These are phyloP conservation scores for Orbilia javanica DNA, from an alignment of 2,329 filamentous ascomycete species.

Conservation along the genomic window DNA sequence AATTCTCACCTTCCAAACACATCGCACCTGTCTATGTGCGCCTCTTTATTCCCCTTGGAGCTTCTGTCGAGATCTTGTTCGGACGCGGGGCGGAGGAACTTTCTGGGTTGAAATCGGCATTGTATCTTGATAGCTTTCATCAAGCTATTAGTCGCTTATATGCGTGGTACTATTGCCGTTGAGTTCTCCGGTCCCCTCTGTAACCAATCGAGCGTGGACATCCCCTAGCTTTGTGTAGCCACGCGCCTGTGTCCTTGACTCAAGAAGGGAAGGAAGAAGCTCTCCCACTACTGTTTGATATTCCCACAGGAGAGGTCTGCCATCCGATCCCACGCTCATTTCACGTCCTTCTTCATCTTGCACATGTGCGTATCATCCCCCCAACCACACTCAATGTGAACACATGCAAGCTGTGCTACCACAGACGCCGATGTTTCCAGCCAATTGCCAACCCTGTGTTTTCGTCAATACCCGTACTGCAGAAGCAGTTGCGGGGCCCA, in stretches of 20 bases:
- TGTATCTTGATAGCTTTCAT: conserved; percentile 45
- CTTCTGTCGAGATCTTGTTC: conserved; percentile 40
- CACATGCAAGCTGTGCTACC: conserved; percentile 58
- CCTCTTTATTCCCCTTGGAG: conserved; percentile 21
- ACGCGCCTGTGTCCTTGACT: conserved; percentile 49
- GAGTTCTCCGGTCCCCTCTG: conserved; percentile 27
- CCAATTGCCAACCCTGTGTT: conserved; percentile 56
- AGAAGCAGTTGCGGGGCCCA: conserved; percentile 42
- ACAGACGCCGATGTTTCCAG: conserved; percentile 53
- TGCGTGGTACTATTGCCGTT: conserved; percentile 38
- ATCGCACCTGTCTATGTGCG: conserved; percentile 18
- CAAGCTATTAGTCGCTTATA: conserved; percentile 51
- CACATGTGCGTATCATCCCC: conserved; percentile 52
- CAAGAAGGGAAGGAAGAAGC: conserved; percentile 29
- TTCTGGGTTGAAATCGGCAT: conserved; percentile 35
- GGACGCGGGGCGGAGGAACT: conserved; percentile 28
- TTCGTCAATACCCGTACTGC: conserved; percentile 52
- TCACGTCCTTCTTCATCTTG: conserved; percentile 35
- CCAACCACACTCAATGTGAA: conserved; percentile 52
- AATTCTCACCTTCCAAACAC: conserved; percentile 3
- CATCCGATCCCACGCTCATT: conserved; percentile 55
- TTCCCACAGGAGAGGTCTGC: conserved; percentile 56
- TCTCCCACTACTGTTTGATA: conserved; percentile 41
- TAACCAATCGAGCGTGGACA: conserved; percentile 24
- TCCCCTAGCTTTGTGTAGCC: conserved; percentile 57